Base-by-base conservation (phyloP, 495 filamentous ascomycete genomes). In the Penicillium canariense region DNA sequence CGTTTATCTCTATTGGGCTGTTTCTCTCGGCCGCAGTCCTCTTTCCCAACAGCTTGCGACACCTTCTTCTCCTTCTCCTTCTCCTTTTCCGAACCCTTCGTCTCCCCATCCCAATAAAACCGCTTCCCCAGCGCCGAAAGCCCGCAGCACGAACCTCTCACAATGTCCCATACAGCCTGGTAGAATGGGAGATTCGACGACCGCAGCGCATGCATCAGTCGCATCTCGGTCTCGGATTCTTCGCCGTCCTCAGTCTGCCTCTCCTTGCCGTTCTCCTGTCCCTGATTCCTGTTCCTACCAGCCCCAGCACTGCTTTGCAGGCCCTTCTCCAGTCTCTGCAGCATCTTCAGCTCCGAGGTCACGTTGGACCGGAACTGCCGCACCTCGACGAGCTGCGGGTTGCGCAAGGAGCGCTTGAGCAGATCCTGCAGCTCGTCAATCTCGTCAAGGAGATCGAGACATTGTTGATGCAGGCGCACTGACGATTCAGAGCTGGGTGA, bases 131-230 rank as follows among this genome's bases (percentile, higher is more conserved):
- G 69, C 23, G 75, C 72, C 17, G 78, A 68, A n/a, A 85, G 42
- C n/a, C 77, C 73, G 30, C 54, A 56, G 60, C 76, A 81, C 20
- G 69, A 73, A 5, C 56, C 54, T 43, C 76, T 80, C 39, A 78
- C 77, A 50, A 80, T 72, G 7, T 61, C 62, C 82, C 82, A 85
- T 2, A 85, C 75, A 28, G 79, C 70, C 43, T 73, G 66, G 54
- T 81, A 82, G 52, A 83, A 84, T 0, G 78, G 75, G 27, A 85
- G 39, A 69, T 85, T 85, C 5, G 79, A 80, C 22, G 81, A 84
- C 26, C 77, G 70, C 52, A 84, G 58, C 15, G 75, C 73, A 60
- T 84, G 81, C 32, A 68, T 9, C 15, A 72, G 31, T 22, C 68
- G 59, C 57, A 50, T 54, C 23, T 68, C 67, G 0, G 52, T 22